Base-by-base conservation (phyloP, 2,329 filamentous ascomycete species). In the Aspergillus pseudoviridinutans region DNA sequence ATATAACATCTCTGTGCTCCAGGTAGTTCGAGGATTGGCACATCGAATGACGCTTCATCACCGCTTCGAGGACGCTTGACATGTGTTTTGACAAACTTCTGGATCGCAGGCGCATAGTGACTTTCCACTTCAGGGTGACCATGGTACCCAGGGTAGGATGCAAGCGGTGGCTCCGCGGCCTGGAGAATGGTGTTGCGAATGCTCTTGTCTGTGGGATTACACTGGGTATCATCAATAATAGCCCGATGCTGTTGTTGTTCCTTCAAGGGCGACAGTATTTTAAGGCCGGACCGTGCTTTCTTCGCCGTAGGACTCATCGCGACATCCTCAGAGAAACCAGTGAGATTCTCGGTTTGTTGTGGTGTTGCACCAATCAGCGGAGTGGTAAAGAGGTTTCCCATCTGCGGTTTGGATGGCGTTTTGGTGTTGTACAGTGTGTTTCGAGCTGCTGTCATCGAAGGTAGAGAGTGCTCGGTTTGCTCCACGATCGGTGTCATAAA, bases 401-500 rank as follows among this genome's bases (percentile, higher is more conserved):
- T 73, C 27, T 70, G 67, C 8, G 74, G 82, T 66, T 87, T 88
- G 65, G 86, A 91, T 17, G 92, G 92, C 4, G 91, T 95, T 75
- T 94, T 96, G 51, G 85, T 82, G 54, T 81, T 82, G 67, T 72
- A 86, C 79, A 72, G 83, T 83, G 63, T 82, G 82, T 72, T 84
- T 83, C 64, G 79, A 79, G 55, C 80, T 70, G 62, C 80, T 76
- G 53, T 84, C 81, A 28, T 86, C 4, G 84, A 83, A 46, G 88
- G 76, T 38, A 97, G 77, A 0, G 92, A 97, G 10, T 87, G 89
- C 74, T 99, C 94, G 0, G 94, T 99, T 66, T 91, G 87, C 74
- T 99, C 94, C 1, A 94, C 93, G 64, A 99, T 99, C 1, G 94
- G 94, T 0, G 94, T 99, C 94, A 99, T 97, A 73, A 97, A 99